phyloP scores from a whole-genome alignment of 768 basidiomycete genomes.

The Punctularia strigosozonata region DNA sequence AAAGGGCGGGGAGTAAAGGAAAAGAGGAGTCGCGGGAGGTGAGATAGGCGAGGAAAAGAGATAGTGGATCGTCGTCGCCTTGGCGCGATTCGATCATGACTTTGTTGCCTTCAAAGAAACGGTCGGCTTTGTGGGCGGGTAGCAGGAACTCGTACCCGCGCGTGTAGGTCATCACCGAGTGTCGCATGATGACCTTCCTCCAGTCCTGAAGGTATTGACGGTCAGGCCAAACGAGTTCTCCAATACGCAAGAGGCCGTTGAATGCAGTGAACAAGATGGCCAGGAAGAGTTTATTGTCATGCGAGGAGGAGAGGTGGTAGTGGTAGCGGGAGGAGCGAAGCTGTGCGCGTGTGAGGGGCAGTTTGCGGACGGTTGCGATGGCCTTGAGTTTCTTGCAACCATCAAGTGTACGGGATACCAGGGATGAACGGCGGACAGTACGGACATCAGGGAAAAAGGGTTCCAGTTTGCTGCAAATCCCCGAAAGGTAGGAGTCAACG shows the following conservation, averaged over 20 bases:
- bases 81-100: slow-evolving; percentile 6
- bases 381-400: slow-evolving; percentile 18
- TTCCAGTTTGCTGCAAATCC: slow-evolving; percentile 23
- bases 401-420: slow-evolving; percentile 18
- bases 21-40: slow-evolving; percentile 12
- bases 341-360: slow-evolving; percentile 11
- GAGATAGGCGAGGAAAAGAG: slow-evolving; percentile 14
- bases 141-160: slow-evolving; percentile 12
- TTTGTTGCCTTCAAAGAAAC: slow-evolving; percentile 10
- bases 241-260: slow-evolving; percentile 14
- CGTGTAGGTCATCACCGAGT: too few species aligned
- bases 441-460: slow-evolving; percentile 18
- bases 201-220: slow-evolving; percentile 1
- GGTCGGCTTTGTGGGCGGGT: slow-evolving; percentile 27
- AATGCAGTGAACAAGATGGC: slow-evolving; percentile 12
- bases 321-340: not conserved
- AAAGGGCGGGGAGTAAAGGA: slow-evolving; percentile 20
- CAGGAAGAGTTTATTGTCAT: slow-evolving; percentile 16
- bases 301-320: not conserved
- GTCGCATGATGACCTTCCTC: slow-evolving; percentile 11
- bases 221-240: slow-evolving; percentile 17
- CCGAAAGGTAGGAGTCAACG: slow-evolving; percentile 24
- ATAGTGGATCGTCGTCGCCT: slow-evolving; percentile 1
- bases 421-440: slow-evolving; percentile 2
- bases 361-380: slow-evolving; percentile 15